Evolutionary conservation across 1,139 yeast species (phyloP).

Genomic region (Sugiyamaella novakii): DNA sequence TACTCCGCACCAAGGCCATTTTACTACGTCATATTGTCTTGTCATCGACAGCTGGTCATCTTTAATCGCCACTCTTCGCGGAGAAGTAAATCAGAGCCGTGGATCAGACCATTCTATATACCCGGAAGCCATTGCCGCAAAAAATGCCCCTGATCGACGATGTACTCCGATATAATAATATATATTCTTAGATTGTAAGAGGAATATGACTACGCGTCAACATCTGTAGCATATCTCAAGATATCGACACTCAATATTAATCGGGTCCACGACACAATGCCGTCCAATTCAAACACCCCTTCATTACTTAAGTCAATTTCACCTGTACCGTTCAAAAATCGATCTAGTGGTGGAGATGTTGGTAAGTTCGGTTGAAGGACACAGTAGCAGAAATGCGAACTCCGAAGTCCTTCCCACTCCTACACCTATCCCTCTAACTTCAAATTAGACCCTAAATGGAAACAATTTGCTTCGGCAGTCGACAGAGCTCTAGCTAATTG

Average conservation of each 20-base stretch:
- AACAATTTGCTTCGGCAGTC: conserved; percentile 63
- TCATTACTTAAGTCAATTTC: conserved; percentile 25
- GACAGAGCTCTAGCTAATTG: conserved; percentile 78
- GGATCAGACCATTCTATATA: too few species aligned
- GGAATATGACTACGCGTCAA: too few species aligned
- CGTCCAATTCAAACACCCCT: conserved; percentile 22
- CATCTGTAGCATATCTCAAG: too few species aligned
- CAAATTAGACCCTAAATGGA: conserved; percentile 56
- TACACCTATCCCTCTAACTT: not conserved
- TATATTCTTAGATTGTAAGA: too few species aligned
- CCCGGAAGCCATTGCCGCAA: too few species aligned
- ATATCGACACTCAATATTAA: too few species aligned
- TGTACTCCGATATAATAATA: not conserved
- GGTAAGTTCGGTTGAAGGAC: too few species aligned
- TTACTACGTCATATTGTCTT: not conserved
- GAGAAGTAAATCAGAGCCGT: not conserved
- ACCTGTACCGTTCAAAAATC: conserved; percentile 23
- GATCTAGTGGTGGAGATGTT: conserved; percentile 11
- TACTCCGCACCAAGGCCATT: not conserved
- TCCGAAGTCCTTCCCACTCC: not conserved
- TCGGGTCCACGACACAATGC: conserved; percentile 13
- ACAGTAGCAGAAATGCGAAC: too few species aligned
- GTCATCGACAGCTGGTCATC: too few species aligned
- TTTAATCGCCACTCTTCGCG: too few species aligned
- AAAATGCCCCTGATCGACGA: not conserved